Base-by-base conservation (phyloP, 495 filamentous ascomycete genomes). In the Pyrenula aspistea region DNA sequence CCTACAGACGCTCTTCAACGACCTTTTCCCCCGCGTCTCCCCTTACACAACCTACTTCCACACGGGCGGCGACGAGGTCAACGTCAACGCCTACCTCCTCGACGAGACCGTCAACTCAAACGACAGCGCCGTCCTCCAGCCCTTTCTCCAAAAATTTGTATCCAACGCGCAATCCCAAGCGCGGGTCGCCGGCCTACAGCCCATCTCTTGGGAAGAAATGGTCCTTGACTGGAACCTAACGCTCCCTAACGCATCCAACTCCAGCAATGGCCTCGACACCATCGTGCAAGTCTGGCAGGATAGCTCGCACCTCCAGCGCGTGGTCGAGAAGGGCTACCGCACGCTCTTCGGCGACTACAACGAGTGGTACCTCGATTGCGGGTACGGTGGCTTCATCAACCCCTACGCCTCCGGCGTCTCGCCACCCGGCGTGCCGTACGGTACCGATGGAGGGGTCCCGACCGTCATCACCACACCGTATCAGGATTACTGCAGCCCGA, bases 291-390 rank as follows among this genome's bases (percentile, higher is more conserved):
- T 82, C 4, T 93, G 88, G 88, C 74, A 79, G 47, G 78, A 77
- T 21, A 79, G 77, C 36, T 71, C 65, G 10, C 72, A 79, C 10
- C 78, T 84, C 55, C 71, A 75, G 59, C 63, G 70, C 49, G 70
- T 80, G 25, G 80, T 84, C 0, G 70, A 63, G 2, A 71, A 73
- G 56, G 88, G 88, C 2, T 73, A 85, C 70, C 80, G 83, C 60
- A 84, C 80, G 1, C 77, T 92, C 53, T 78, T 77, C 23, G 87
- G 87, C 42, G 83, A 87, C 66, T 90, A 88, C 67, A 81, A 89
- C 54, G 87, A 71, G 61, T 91, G 85, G 86, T 90, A 91, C 60
- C 81, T 92, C 56, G 88, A 92, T 77, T 92, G 88, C 65, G 88
- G 88, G 19, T 76, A 77, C 55, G 87, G 87, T 25, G 78, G 87